A percentile compares a stretch with the other conserved stretches of the same genome.
Evolutionary conservation across 169 alveolate species (phyloP).

Genomic region (Plasmodium relictum): DNA sequence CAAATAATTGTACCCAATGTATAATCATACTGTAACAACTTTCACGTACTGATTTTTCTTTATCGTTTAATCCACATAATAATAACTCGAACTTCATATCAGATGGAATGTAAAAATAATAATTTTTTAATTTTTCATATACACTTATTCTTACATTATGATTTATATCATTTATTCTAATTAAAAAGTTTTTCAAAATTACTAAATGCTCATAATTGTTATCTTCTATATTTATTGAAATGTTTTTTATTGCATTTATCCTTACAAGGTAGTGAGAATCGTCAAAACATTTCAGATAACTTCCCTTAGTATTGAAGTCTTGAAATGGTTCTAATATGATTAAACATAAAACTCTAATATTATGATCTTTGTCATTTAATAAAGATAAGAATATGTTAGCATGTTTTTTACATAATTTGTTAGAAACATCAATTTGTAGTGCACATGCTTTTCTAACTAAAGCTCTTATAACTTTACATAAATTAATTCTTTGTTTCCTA

Average conservation of each 20-base stretch:
- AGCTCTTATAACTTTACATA: constrained; percentile 64
- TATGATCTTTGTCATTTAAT: constrained; percentile 78
- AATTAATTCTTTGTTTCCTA: constrained; percentile 76
- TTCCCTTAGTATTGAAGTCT: constrained; percentile 50
- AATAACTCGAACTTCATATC: constrained; percentile 68
- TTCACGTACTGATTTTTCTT: constrained; percentile 58
- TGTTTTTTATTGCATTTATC: constrained; percentile 54
- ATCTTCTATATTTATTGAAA: constrained; percentile 41
- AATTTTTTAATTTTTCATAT: constrained; percentile 61
- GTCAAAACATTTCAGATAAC: constrained; percentile 62
- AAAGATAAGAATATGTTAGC: constrained; percentile 78
- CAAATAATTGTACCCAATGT: constrained; percentile 62
- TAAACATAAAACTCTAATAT: constrained; percentile 59
- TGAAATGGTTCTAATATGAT: constrained; percentile 77
- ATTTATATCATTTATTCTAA: constrained; percentile 60
- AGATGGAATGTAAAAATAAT: constrained; percentile 65
- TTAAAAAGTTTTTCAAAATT: constrained; percentile 34
- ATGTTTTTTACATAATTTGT: constrained; percentile 78
- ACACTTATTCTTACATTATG: constrained; percentile 66
- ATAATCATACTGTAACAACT: constrained; percentile 57
- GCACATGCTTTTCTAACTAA: constrained; percentile 79
- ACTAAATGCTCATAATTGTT: constrained; percentile 44
- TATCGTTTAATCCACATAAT: constrained; percentile 70
- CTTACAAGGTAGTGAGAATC: constrained; percentile 65
- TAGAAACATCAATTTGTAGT: constrained; percentile 80